Base-by-base conservation (phyloP, 1,139 yeast genomes). In the Hanseniaspora uvarum region DNA sequence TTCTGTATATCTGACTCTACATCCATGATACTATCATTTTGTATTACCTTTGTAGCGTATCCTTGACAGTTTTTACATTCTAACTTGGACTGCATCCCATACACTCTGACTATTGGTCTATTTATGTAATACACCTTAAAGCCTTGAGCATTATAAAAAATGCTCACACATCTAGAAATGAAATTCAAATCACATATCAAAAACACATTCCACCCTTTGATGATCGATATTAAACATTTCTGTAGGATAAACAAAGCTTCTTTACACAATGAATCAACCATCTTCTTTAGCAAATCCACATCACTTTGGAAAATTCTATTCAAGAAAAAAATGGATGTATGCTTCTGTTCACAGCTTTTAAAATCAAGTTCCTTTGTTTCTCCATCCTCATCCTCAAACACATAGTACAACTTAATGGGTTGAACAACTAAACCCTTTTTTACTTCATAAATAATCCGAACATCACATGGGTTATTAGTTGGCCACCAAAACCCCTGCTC, bases 181-280 rank as follows among this genome's bases (percentile, higher is more conserved):
- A 41, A 34, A 18, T 37, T 24, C 5, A 48, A 37, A 31, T 53
- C 53, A 18, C 52, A 40, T 3, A 43, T 24, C n/a, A 48, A 36
- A 39, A 26, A 53, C 28, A 46, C 45, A 16, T 53, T 49, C 56
- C 56, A 53, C 5, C 52, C 56, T 38, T 45, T 37, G 12, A 53
- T 14, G 14, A 53, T 33, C n/a, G 46, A 47, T 11, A 36, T 23
- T 10, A 50, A 31, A 4, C 38, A 24, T 11, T 49, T 41, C 11
- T 43, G 41, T 1, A 53, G 16, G n/a, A 47, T 39, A 14, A 30
- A 43, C 12, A 33, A 33, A 4, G 46, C 46, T 3, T 34, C 50
- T 10, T 43, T n/a, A 12, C 39, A 30, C 23, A 53, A 31, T 2
- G 36, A 44, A 12, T 40, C 19, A 6, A 48, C 24, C 12, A 44